phyloP scores from a whole-genome alignment of 495 filamentous ascomycete species.

The Penicillium mononematosum region DNA sequence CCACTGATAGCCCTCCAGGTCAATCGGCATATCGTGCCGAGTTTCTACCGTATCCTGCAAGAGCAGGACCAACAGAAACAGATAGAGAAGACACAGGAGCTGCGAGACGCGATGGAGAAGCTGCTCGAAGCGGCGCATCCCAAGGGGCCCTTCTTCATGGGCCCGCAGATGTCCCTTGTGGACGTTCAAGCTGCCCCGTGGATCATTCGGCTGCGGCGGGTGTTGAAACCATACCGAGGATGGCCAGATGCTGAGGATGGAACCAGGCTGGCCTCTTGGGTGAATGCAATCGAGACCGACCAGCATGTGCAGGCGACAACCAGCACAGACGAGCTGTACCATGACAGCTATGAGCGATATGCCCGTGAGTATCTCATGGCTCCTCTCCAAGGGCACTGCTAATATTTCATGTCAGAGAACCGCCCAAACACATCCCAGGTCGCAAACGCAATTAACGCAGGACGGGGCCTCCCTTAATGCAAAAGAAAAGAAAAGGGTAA shows the following conservation, averaged over 20 bases:
- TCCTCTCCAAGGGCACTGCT: slow-evolving; percentile 12
- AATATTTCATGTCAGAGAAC: slow-evolving; percentile 45
- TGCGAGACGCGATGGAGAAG: slow-evolving; percentile 67
- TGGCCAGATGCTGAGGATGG: slow-evolving; percentile 73
- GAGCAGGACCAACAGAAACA: slow-evolving; percentile 67
- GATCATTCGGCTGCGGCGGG: slow-evolving; percentile 70
- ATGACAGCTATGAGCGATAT: slow-evolving; percentile 70
- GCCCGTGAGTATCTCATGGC: slow-evolving; percentile 48
- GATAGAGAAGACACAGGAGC: slow-evolving; percentile 57
- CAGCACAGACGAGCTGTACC: slow-evolving; percentile 69
- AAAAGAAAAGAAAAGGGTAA: neutral
- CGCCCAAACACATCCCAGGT: slow-evolving; percentile 60
- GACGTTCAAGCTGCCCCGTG: slow-evolving; percentile 90
- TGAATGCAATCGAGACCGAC: slow-evolving; percentile 76
- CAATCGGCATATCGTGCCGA: slow-evolving; percentile 78
- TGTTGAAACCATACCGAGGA: slow-evolving; percentile 75
- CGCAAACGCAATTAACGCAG: slow-evolving; percentile 58
- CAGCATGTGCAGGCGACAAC: slow-evolving; percentile 74
- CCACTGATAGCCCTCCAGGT: slow-evolving; percentile 52
- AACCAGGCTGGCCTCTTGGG: slow-evolving; percentile 73
- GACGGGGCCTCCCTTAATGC: slow-evolving; percentile 49
- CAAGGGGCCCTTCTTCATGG: slow-evolving; percentile 80
- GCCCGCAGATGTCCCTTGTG: slow-evolving; percentile 68
- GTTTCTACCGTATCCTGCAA: slow-evolving; percentile 77
- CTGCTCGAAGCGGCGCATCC: slow-evolving; percentile 70